Evolutionary conservation across 2,329 filamentous ascomycete genomes (phyloP).

Genomic region (Aspergillus sp.): DNA sequence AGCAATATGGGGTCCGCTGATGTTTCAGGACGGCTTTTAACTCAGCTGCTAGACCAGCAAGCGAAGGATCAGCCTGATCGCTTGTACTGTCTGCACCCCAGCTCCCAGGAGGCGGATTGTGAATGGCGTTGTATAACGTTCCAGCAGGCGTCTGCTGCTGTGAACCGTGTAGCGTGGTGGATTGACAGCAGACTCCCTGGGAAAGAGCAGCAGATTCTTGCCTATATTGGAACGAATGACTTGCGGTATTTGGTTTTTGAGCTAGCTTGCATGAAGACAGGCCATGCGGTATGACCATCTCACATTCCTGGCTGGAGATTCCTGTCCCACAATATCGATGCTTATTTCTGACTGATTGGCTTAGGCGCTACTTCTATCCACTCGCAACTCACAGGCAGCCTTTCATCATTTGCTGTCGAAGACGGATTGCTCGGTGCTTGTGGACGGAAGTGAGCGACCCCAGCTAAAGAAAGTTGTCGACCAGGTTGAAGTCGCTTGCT

Average conservation of each 20-base stretch:
- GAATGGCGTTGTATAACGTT: not conserved
- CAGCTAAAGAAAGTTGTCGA: not conserved
- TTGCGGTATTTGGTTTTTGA: constrained; percentile 26
- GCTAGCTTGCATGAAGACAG: constrained; percentile 29
- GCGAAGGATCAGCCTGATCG: not conserved
- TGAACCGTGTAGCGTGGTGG: constrained; percentile 10
- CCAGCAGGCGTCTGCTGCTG: not conserved
- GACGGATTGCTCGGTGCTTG: not conserved
- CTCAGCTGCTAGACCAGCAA: not conserved
- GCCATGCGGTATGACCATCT: constrained; percentile 14
- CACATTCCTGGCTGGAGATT: not conserved
- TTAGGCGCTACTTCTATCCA: constrained; percentile 2
- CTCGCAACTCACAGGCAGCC: constrained; percentile 6
- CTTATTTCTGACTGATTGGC: not conserved
- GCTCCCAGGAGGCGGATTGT: not conserved
- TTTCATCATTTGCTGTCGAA: not conserved
- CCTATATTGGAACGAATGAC: constrained; percentile 30
- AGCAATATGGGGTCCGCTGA: not conserved
- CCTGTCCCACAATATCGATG: not conserved
- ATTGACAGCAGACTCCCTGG: not conserved
- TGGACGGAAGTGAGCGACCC: not conserved
- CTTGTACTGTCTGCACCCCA: constrained; percentile 2
- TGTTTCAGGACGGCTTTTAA: not conserved
- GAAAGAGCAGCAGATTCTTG: constrained; percentile 12
- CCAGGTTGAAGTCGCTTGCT: not conserved